Conservation (phyloP, 2,329 filamentous ascomycete species). For the Dactylellina cionopaga region DNA sequence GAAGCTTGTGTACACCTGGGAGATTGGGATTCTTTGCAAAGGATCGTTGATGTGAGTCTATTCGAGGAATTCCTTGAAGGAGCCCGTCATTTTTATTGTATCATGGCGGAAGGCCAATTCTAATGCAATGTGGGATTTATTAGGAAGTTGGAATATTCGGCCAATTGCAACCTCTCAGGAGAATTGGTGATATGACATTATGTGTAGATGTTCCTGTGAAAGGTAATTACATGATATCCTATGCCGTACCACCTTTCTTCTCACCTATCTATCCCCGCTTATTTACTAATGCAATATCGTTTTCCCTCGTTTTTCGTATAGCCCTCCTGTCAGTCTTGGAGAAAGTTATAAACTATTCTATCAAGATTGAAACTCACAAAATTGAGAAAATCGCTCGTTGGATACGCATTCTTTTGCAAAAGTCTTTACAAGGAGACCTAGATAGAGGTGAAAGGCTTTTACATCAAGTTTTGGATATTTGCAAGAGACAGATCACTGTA, state of each 20-base stretch:
- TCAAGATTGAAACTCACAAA: slow-evolving; percentile 63
- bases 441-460: slow-evolving; percentile 31
- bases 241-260: not conserved
- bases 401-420: slow-evolving; percentile 55
- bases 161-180: slow-evolving; percentile 38
- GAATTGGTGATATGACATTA: slow-evolving; percentile 46
- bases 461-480: slow-evolving; percentile 43
- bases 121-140: not conserved
- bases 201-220: slow-evolving; percentile 38
- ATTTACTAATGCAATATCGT: slow-evolving; percentile 39
- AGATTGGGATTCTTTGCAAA: slow-evolving; percentile 73
- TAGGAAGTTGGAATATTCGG: slow-evolving; percentile 38
- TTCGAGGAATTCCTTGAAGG: too few species aligned
- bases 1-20: slow-evolving; percentile 76
- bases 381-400: slow-evolving; percentile 58
- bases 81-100: too few species aligned
- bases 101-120: too few species aligned
- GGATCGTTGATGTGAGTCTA: slow-evolving; percentile 66
- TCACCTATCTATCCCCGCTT: slow-evolving; percentile 53
- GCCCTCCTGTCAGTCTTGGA: slow-evolving; percentile 27
- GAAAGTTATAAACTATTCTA: slow-evolving; percentile 32
- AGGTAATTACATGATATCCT: slow-evolving; percentile 44
- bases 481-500: slow-evolving; percentile 20
- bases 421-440: slow-evolving; percentile 28
- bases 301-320: slow-evolving; percentile 11